Base-by-base conservation (phyloP, 345 rosid genomes). In the Balakata baccata region DNA sequence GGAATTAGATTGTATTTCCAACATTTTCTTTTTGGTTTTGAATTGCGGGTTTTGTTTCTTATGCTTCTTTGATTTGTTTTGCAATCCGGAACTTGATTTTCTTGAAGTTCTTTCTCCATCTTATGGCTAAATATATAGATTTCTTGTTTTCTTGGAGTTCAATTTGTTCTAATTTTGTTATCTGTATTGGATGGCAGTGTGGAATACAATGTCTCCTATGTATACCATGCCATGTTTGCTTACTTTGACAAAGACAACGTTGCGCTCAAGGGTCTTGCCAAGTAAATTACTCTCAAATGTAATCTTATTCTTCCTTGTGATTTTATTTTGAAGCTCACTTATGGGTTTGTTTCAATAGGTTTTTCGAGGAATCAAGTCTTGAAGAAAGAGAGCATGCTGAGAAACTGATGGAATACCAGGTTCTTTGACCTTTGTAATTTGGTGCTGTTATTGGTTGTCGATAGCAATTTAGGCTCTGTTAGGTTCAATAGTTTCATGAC, bases 391-490 rank as follows among this genome's bases (percentile, higher is more conserved):
- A 71, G 53, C 82, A 79, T 53, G 82, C 82, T 51, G 79, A 79
- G 79, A 79, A 75, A 66, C 52, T 79, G 51, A 79, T 79, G 82
- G 70, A 75, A 71, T 79, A 79, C 73, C 82, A 79, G 82, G 82
- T 79, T 3, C 8, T 66, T 47, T 49, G 49, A n/a, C 18, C 14
- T 67, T 58, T 68, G 34, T 13, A 8, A 5, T 37, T n/a, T 67
- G 11, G 13, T 66, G 51, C 17, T 18, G 1, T 41, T 50, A 16
- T 38, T 62, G 10, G 37, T 18, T 11, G 16, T 46, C 23, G 29
- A 43, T 63, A 53, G 18, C 11, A 1, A 52, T 41, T 47, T 25
- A 2, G 6, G 23, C 18, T 29, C 22, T 50, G 1, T 11, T 45
- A 57, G 17, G 0, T 7, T 47, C 25, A 18, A 17, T 60, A 14